These are phyloP conservation scores for Trichoderma sp. DNA, from an alignment of 2,329 filamentous ascomycete genomes.

Conservation along the genomic window DNA sequence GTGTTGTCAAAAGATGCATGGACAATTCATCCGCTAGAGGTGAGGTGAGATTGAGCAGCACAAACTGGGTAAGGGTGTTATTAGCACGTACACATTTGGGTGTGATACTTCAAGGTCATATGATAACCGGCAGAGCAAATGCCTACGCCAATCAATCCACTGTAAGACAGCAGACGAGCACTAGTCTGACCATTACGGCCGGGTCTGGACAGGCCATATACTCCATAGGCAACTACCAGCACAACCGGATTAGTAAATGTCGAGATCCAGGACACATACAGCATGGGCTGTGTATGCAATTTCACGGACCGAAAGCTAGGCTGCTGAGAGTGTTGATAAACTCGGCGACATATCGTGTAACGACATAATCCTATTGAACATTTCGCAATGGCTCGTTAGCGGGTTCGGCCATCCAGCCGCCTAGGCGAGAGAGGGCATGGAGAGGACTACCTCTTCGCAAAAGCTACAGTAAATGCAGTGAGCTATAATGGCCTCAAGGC, in stretches of 20 bases:
- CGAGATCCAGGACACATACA: background rate
- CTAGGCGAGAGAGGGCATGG: background rate
- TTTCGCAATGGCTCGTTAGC: background rate
- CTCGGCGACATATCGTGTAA: conserved; percentile 43
- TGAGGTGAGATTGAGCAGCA: background rate
- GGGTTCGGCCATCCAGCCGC: background rate
- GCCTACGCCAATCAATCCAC: conserved; percentile 37
- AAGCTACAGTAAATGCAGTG: background rate
- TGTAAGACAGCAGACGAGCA: conserved; percentile 35
- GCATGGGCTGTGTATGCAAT: background rate
- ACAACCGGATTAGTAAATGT: conserved; percentile 1
- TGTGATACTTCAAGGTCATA: conserved; percentile 36
- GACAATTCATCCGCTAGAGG: conserved; percentile 38
- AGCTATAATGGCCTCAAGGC: background rate
- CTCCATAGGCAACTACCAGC: conserved; percentile 36
- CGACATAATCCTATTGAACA: conserved; percentile 34
- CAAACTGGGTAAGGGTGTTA: accelerated
- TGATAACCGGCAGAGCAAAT: conserved; percentile 34
- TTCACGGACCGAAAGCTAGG: conserved; percentile 32
- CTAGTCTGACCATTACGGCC: conserved; percentile 23
- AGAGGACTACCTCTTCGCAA: background rate
- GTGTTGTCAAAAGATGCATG: conserved; percentile 43
- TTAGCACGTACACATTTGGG: conserved; percentile 32
- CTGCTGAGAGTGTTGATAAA: conserved; percentile 46
- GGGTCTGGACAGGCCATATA: conserved; percentile 35